Percentiles rank a stretch among this genome's conserved stretches.
These are phyloP conservation scores for Amphibolis antarctica DNA, from an alignment of 106 monocot species.

Conservation along the genomic window DNA sequence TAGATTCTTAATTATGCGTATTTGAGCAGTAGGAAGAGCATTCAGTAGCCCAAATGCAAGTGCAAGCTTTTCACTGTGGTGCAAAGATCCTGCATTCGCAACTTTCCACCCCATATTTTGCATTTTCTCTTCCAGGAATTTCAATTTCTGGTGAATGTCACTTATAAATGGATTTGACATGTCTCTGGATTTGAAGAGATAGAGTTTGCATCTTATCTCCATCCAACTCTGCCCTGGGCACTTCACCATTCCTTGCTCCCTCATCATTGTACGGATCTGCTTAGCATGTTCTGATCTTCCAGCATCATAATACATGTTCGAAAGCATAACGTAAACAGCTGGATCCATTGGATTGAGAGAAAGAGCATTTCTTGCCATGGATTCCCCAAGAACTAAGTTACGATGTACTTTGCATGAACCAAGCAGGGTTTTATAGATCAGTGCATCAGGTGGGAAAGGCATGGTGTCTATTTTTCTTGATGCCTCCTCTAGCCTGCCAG, in stretches of 20 bases:
- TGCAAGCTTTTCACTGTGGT: constrained; percentile 25
- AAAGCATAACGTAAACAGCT: constrained; percentile 40
- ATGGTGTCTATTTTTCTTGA: constrained; percentile 30
- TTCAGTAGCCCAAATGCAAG: constrained; percentile 23
- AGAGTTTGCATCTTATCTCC: constrained; percentile 13
- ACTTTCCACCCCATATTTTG: background rate
- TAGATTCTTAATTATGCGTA: constrained; percentile 28
- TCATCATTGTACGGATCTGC: constrained; percentile 45
- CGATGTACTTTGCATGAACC: constrained; percentile 46
- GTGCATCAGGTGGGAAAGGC: constrained; percentile 28
- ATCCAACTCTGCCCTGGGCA: constrained; percentile 54
- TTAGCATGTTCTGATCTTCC: constrained; percentile 34
- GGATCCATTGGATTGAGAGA: constrained; percentile 43
- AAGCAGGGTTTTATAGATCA: constrained; percentile 66
- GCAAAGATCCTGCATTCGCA: background rate
- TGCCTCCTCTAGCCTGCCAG: constrained; percentile 67
- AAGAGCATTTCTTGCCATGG: constrained; percentile 39
- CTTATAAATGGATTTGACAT: constrained; percentile 5
- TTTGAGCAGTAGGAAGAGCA: constrained; percentile 7
- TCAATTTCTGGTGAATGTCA: constrained; percentile 10
- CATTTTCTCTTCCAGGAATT: constrained; percentile 8
- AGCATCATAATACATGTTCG: constrained; percentile 50
- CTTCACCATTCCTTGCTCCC: constrained; percentile 34
- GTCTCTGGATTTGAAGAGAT: constrained; percentile 12
- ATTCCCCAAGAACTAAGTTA: constrained; percentile 46